Evolutionary conservation across 805 yeast species (phyloP).

Genomic region (Ogataea glucozyma): DNA sequence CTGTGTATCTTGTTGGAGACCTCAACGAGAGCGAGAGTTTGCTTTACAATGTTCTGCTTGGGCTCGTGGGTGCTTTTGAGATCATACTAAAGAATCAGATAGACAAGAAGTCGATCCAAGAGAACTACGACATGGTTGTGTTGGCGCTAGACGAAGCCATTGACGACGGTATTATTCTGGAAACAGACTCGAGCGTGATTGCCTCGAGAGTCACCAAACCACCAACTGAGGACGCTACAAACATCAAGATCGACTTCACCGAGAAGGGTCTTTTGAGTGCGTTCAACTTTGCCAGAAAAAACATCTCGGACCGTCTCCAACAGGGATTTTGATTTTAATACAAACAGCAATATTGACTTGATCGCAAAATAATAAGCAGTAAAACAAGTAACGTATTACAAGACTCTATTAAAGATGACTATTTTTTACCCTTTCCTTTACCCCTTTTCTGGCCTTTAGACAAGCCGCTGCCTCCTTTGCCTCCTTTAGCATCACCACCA

Average conservation of each 20-base stretch:
- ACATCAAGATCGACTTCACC: slow-evolving; percentile 61
- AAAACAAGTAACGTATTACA: slow-evolving; percentile 3
- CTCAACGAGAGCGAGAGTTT: slow-evolving; percentile 84
- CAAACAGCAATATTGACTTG: too few relatives aligned
- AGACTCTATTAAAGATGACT: too few relatives aligned
- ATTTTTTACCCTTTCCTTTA: slow-evolving; percentile 30
- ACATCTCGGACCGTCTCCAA: slow-evolving; percentile 43
- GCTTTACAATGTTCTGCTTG: slow-evolving; percentile 72
- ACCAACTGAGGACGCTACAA: slow-evolving; percentile 66
- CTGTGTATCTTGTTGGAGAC: slow-evolving; percentile 70
- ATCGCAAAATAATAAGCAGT: slow-evolving; percentile 1
- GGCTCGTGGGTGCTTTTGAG: slow-evolving; percentile 79
- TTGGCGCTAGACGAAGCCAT: slow-evolving; percentile 89
- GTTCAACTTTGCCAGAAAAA: slow-evolving; percentile 83
- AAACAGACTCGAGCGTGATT: slow-evolving; percentile 83
- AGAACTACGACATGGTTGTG: slow-evolving; percentile 81
- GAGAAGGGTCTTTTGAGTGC: slow-evolving; percentile 82
- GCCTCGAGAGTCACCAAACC: slow-evolving; percentile 90
- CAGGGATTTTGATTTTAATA: slow-evolving; percentile 35
- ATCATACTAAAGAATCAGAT: slow-evolving; percentile 67
- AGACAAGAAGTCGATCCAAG: slow-evolving; percentile 77
- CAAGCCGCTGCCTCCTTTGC: slow-evolving; percentile 5
- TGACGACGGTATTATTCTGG: slow-evolving; percentile 91
- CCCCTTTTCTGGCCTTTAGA: slow-evolving; percentile 9
- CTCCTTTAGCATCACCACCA: slow-evolving; percentile 24